Base-by-base conservation (phyloP, 768 basidiomycete genomes). In the Lactarius indigo region DNA sequence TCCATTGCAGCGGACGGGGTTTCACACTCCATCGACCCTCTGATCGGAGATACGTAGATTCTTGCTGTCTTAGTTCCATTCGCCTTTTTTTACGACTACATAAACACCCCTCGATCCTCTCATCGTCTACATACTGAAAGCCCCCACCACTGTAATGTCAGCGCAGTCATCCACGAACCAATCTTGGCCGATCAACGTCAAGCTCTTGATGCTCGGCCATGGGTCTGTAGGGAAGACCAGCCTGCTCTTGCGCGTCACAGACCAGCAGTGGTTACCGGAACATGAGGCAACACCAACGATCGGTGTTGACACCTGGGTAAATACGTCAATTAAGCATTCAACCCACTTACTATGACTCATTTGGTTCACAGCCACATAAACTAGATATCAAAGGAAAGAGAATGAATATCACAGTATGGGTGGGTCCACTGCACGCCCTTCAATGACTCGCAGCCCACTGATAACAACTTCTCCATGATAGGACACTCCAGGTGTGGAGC, bases 401-500 rank as follows among this genome's bases (percentile, higher is more conserved):
- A 73, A 90, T 92, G 71, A 98, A 97, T 78, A 81, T 98, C 8
- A 93, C 90, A 63, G 96, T 98, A 76, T 98, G 96, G 96, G 95
- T 96, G 71, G 66, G 88, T 76, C n/a, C 31, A 31, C 33, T 13
- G 39, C 13, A 31, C 31, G 8, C 8, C 26, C 55, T 31, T 47
- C 26, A 31, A 37, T 17, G 59, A 18, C 30, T 58, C 58, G 47
- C 42, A 20, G n/a, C 33, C 5, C 33, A 6, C 44, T 54, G 44
- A 28, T 6, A 61, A 63, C 15, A 52, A 13, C 10, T 30, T 55
- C 5, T 31, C 44, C 23, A 20, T 60, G 41, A 26, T 72, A 94
- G 92, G 93, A 96, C 72, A 96, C 94, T 1, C 93, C 95, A 58
- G 96, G 96, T 0, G 96, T 98, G 76, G 96, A 98, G 76, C 87